A percentile compares a stretch with the other conserved stretches of the same genome.
Evolutionary conservation across 306 rosid species (phyloP).

Genomic region (Lathyrus aphaca): DNA sequence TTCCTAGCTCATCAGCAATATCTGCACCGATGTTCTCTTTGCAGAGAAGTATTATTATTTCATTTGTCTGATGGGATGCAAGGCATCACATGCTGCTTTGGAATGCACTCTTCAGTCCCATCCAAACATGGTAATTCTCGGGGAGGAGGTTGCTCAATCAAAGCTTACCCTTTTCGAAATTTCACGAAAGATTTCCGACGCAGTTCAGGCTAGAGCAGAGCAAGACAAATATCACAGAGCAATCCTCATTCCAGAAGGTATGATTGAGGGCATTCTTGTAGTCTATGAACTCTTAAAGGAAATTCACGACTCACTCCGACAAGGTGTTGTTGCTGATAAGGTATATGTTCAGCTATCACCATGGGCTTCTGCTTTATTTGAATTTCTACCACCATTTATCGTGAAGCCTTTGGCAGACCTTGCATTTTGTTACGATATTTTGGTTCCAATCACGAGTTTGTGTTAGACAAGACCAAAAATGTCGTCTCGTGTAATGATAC

Average conservation of each 20-base stretch:
- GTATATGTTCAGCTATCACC: conserved; percentile 90
- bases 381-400: conserved; percentile 90
- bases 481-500: too few species aligned
- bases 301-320: conserved; percentile 78
- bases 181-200: too few species aligned
- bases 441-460: too few species aligned
- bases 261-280: conserved; percentile 98
- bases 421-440: too few species aligned
- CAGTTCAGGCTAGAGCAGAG: too few species aligned
- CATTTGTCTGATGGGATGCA: conserved; percentile 97
- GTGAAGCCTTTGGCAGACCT: conserved; percentile 91
- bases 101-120: conserved; percentile 98
- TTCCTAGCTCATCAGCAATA: conserved; percentile 97
- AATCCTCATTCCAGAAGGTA: conserved; percentile 98
- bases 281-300: conserved; percentile 96
- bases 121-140: too few species aligned
- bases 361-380: conserved; percentile 97
- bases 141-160: too few species aligned
- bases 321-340: conserved; percentile 70
- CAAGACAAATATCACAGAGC: too few species aligned
- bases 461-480: too few species aligned
- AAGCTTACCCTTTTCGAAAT: too few species aligned
- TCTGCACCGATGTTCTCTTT: conserved; percentile 95
- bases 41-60: conserved; percentile 99
- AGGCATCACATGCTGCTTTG: conserved; percentile 93